Evolutionary conservation across 768 basidiomycete genomes (phyloP), one percentile per base, ranked within the genome.

Genomic region (Pholiota molesta): DNA sequence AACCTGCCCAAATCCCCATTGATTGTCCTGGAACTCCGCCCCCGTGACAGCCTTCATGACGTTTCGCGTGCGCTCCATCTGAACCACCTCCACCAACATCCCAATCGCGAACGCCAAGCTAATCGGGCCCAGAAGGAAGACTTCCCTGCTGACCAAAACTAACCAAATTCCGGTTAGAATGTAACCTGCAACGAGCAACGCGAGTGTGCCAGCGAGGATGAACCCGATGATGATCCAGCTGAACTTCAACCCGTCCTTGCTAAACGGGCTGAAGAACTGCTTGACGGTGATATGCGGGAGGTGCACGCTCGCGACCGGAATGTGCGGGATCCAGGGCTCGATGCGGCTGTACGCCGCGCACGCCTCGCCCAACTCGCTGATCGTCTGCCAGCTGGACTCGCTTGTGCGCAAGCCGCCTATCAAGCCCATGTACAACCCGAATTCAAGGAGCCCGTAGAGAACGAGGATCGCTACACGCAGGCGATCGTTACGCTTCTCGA

Each of bases 1-100:
- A 19, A 66, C 61, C 57, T 65, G 63, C 3, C 65, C 65, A 29
- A 66, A 63, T 11, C 65, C 65, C 65, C 63, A 62, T 33, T 67
- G 59, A 53, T 65, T 58, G 26, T 65, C 59, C 23, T 65, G 61
- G 17, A 65, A 65, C 13, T 62, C 49, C 16, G 52, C 39, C 2
- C 65, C 65, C 17, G 58, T 62, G 16, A 65, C 47, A 5, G 42
- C 28, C 37, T 62, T 65, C 65, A 65, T 65, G n/a, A 60, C 21
- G 31, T 62, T 57, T 31, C 61, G 40, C 14, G 57, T 62, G 29
- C 53, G 61, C 42, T 65, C 65, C 61, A 65, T 60, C 35, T 59
- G 45, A 26, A 29, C 44, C 31, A 49, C 9, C 14, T 49, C 47
- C 11, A 49, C 47, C 13, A 49, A 26, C 47, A 49, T 49, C 13